Conservation (phyloP, 2,329 filamentous ascomycete species). For the Diplodia seriata region DNA sequence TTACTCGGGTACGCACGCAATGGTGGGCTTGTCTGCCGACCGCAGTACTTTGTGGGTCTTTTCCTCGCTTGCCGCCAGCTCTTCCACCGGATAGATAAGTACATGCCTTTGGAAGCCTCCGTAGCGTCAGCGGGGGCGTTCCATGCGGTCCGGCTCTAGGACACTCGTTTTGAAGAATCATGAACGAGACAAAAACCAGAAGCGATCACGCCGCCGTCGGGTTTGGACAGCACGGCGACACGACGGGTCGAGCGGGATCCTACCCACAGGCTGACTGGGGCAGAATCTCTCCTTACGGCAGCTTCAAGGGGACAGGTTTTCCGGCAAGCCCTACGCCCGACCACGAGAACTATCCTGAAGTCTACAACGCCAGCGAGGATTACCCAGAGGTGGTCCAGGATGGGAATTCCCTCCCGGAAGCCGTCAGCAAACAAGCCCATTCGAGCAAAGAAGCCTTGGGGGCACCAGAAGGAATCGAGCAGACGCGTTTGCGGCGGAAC, state of each 20-base stretch:
- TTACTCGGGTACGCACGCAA: background rate
- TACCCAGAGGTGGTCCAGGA: slow-evolving; percentile 4
- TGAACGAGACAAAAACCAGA: background rate
- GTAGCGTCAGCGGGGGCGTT: background rate
- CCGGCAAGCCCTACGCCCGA: background rate
- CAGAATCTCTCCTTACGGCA: background rate
- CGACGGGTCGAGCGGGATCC: background rate
- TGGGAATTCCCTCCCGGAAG: background rate
- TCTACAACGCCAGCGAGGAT: slow-evolving; percentile 2
- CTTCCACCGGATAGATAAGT: background rate
- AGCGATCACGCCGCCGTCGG: background rate
- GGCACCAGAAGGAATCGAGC: background rate
- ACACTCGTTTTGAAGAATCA: background rate
- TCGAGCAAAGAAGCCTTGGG: background rate
- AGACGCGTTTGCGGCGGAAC: background rate
- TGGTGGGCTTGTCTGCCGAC: background rate
- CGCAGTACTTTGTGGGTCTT: background rate
- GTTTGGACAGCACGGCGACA: background rate
- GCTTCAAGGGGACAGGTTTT: too few relatives aligned
- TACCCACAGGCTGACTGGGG: background rate
- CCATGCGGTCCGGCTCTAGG: background rate
- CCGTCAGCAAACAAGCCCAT: background rate
- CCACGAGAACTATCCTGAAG: slow-evolving; percentile 2
- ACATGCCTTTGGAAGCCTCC: background rate
- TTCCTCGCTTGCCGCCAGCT: background rate